Base-by-base conservation (phyloP, 345 rosid species). In the Mallotus nudiflorus region DNA sequence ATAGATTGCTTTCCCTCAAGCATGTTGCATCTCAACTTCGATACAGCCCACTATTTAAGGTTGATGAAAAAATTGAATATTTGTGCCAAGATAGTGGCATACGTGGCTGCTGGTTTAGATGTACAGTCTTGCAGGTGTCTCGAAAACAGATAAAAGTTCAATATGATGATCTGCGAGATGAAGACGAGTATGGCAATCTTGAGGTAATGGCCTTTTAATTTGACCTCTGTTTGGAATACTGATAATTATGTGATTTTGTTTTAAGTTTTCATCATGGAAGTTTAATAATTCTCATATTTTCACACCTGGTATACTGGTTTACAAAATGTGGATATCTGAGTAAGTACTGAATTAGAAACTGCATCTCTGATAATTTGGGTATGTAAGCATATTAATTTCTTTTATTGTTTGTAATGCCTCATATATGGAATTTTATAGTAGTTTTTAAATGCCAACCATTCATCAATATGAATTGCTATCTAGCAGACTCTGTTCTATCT, bases 61-160 rank as follows among this genome's bases (percentile, higher is more conserved):
- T 81, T 68, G 88, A 82, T 81, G 93, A 87, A 65, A 91, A 88
- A 79, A 80, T 94, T 69, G 99, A 94, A 79, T 65, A 81, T 69
- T 76, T 91, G 62, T 88, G 96, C 86, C 99, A 89, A 85, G 99
- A 95, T 80, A 95, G 99, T 65, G 99, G 99, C 48, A 81, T 95
- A 71, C 86, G 96, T 80, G 99, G 99, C 55, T 91, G 99, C 82
- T 91, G 97, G 99, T 95, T 95, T 80, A 85, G 90, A 81, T 90
- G 97, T 81, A 87, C 90, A 20, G 77, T 91, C 80, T 66, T 95
- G 75, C 85, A 86, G 74, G 75, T 86, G 59, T 83, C 88, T 60
- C 77, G 81, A 60, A 95, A 83, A 71, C 88, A 80, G 71, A 84
- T 95, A 68, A 95, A 86, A 76, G 97, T 95, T 31, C 86, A 74